Evolutionary conservation across 169 alveolate genomes (phyloP).

Genomic region (Eimeria falciformis): DNA sequence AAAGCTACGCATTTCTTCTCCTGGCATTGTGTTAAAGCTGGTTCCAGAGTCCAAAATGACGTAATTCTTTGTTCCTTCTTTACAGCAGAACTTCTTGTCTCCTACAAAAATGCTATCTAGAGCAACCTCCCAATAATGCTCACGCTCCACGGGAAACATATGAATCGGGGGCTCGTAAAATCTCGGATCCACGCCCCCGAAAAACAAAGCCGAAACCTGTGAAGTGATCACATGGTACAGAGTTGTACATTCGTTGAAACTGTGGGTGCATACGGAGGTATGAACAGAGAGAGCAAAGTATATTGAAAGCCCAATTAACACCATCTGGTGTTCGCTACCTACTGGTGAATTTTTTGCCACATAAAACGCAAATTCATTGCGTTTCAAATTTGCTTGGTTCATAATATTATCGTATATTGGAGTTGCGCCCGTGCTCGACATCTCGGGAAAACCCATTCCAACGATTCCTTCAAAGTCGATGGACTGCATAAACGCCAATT

Average conservation of each 20-base stretch:
- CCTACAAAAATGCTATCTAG: slow-evolving; percentile 90
- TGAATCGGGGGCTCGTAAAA: slow-evolving; percentile 86
- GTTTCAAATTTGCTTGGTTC: slow-evolving; percentile 80
- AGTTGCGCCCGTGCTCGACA: slow-evolving; percentile 87
- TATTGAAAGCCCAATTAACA: not conserved
- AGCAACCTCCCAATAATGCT: slow-evolving; percentile 92
- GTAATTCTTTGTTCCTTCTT: slow-evolving; percentile 83
- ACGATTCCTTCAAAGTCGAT: slow-evolving; percentile 92
- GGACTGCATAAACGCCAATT: slow-evolving; percentile 81
- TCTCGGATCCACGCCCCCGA: slow-evolving; percentile 90
- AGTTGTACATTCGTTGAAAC: not conserved
- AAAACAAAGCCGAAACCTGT: slow-evolving; percentile 86
- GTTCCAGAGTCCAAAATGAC: slow-evolving; percentile 92
- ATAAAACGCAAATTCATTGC: slow-evolving; percentile 89
- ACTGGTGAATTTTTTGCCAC: slow-evolving; percentile 83
- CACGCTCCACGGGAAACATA: slow-evolving; percentile 91
- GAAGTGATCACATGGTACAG: not conserved
- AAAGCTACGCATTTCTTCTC: slow-evolving; percentile 83
- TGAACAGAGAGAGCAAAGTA: not conserved
- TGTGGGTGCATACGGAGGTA: not conserved
- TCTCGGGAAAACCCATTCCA: slow-evolving; percentile 91
- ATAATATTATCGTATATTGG: slow-evolving; percentile 89
- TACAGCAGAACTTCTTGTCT: slow-evolving; percentile 88
- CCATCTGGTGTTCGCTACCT: not conserved
- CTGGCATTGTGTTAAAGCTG: slow-evolving; percentile 90